Percentiles rank a stretch among this genome's conserved stretches.
Conservation (phyloP, 2,329 filamentous ascomycete genomes). For the Venturiaceae sp. region DNA sequence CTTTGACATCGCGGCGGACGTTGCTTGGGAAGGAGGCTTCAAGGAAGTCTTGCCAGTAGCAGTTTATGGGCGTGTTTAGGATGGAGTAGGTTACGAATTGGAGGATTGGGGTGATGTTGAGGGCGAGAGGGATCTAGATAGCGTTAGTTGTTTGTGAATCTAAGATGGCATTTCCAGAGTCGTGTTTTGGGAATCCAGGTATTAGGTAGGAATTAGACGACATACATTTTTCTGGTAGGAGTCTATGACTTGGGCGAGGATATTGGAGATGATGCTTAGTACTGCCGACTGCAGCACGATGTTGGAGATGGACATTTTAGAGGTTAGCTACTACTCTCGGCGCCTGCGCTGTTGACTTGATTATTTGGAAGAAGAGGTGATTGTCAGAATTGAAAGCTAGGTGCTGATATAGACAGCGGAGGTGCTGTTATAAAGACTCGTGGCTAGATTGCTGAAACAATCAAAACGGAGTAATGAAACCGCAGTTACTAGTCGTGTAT, state of each 20-base stretch:
- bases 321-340: background rate
- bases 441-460: background rate
- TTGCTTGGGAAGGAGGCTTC: constrained; percentile 65
- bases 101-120: constrained; percentile 60
- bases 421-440: background rate
- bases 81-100: constrained; percentile 70
- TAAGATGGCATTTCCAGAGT: background rate
- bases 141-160: background rate
- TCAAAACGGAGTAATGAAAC: no score
- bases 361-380: background rate
- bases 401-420: background rate
- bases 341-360: background rate
- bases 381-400: background rate
- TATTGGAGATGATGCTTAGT: constrained; percentile 58
- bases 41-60: constrained; percentile 74
- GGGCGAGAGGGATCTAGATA: constrained; percentile 9
- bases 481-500: no score
- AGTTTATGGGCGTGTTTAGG: constrained; percentile 71
- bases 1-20: constrained; percentile 16
- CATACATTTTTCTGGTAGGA: constrained; percentile 52
- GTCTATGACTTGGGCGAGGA: constrained; percentile 62
- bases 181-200: background rate
- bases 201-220: background rate
- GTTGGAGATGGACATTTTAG: constrained; percentile 1
- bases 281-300: constrained; percentile 48